Base-by-base conservation (phyloP, 2,329 filamentous ascomycete genomes). In the Exophiala mesophila region DNA sequence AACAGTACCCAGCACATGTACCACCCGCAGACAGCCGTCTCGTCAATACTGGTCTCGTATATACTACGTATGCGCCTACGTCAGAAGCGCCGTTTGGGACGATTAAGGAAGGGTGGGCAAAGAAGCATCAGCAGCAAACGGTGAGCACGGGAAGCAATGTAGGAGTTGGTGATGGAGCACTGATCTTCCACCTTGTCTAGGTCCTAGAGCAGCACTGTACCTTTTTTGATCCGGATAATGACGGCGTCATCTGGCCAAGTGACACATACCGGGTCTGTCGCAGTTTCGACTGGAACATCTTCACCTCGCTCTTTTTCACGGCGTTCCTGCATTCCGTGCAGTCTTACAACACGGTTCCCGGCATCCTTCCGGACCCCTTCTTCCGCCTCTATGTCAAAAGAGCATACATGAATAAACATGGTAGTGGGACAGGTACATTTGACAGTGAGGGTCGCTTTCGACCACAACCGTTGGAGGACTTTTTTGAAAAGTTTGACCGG, bases 201-300 rank as follows among this genome's bases (percentile, higher is more conserved):
- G 67, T 74, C 8, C 63, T 77, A 3, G 70, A 74, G 53, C 73
- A 77, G 51, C 74, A 77, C 55, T 64, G 65, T 52, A 59, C 60
- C 18, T 76, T 72, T 62, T 77, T 71, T 49, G 73, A 77, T 55
- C 52, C 58, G 5, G 72, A 76, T 52, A 49, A 57, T 18, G 73
- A 76, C 53, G 69, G 68, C 23, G 58, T 76, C n/a, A 70, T 76
- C 45, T 75, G 66, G 66, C 72, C 74, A 0, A 52, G 47, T 2
- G 73, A 76, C 54, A 76, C 72, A 2, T 76, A 65, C 57, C 30
- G 30, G n/a, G 39, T 34, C 5, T 41, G 30, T 21, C 39, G 31
- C 8, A 18, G 16, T 10, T 35, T 41, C 19, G 39, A 35, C 10
- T 41, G 30, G 30, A 36, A 45, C 12, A 70, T 71, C 10, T 71